A percentile compares a stretch with the other conserved stretches of the same genome.
These are phyloP conservation scores for Arabidopsis thaliana DNA, from an alignment of 345 rosid genomes.

Conservation along the genomic window TAIR10.1 NC_003075.7:7135001-7135500, in stretches of 20 bases:
- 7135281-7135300: neutral
- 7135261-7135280: neutral
- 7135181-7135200: conserved; percentile 85
- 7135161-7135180: conserved; percentile 88
- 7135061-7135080: neutral
- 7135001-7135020: conserved; percentile 55
- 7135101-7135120: conserved; percentile 80
- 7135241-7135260: conserved; percentile 3
- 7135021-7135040: conserved; percentile 7
- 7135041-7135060: conserved; percentile 23
- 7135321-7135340: conserved; percentile 9
- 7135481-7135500: conserved; percentile 3
- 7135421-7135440: conserved; percentile 65
- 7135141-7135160: conserved; percentile 61
- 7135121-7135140: conserved; percentile 82
- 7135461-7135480: conserved; percentile 5
- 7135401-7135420: conserved; percentile 92
- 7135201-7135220: conserved; percentile 86
- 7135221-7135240: conserved; percentile 22
- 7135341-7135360: conserved; percentile 99
- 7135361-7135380: conserved; percentile 91
- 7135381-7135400: conserved; percentile 98
- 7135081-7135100: conserved; percentile 59
- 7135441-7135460: neutral
- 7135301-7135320: neutral